Conservation (phyloP, 2,329 filamentous ascomycete genomes). For the Zymoseptoria passerinii region DNA sequence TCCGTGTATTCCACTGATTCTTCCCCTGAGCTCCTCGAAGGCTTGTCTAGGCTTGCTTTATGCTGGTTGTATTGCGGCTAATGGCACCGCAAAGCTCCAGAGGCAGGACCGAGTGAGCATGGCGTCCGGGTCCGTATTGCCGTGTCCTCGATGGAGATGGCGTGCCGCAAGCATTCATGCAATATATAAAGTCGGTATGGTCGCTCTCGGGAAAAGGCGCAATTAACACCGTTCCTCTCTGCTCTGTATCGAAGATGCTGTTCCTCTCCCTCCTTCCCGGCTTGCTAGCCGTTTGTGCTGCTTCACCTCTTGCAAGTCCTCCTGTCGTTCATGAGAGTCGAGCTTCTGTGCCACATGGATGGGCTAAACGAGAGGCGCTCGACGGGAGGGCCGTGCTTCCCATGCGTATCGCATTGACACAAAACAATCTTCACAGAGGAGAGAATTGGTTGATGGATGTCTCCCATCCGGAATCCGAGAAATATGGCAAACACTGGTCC, state of each 20-base stretch:
- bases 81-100: background rate
- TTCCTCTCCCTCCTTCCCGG: constrained; percentile 1
- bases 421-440: constrained; percentile 29
- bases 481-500: constrained; percentile 37
- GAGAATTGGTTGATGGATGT: constrained; percentile 29
- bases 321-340: constrained; percentile 29
- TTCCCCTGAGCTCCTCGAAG: background rate
- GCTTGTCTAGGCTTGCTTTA: background rate
- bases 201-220: background rate
- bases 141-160: background rate
- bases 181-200: background rate
- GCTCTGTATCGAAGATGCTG: constrained; percentile 3
- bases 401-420: constrained; percentile 29
- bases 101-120: background rate
- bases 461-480: constrained; percentile 36
- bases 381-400: constrained; percentile 25
- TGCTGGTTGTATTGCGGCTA: background rate
- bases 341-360: constrained; percentile 20
- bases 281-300: constrained; percentile 11
- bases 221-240: background rate
- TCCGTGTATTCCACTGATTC: background rate
- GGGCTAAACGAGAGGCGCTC: constrained; percentile 22
- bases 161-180: background rate
- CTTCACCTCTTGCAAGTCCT: constrained; percentile 17
- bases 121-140: background rate